Percentiles rank a stretch among this genome's conserved stretches.
Evolutionary conservation across 805 yeast genomes (phyloP).

Genomic region (Cyberlindnera bimundalis): DNA sequence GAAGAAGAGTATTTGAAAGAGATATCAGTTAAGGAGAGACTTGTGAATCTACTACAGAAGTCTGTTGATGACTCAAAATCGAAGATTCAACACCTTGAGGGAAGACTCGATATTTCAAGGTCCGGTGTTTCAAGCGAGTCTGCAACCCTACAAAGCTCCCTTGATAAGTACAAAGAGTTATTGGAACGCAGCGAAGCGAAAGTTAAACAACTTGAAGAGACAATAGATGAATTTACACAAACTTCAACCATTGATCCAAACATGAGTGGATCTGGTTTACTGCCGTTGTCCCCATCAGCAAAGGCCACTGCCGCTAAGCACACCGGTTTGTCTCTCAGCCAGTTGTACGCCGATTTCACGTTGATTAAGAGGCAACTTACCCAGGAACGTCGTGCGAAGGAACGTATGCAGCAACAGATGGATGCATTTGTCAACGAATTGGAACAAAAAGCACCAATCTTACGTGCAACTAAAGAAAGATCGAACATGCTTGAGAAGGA

Average conservation of each 20-base stretch:
- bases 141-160: constrained; percentile 51
- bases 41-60: constrained; percentile 53
- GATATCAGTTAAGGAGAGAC: constrained; percentile 57
- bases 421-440: constrained; percentile 71
- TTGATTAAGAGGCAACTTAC: constrained; percentile 62
- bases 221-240: constrained; percentile 41
- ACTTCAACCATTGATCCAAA: constrained; percentile 15
- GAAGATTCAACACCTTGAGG: constrained; percentile 54
- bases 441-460: constrained; percentile 73
- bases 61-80: constrained; percentile 47
- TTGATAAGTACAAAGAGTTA: constrained; percentile 51
- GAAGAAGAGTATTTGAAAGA: constrained; percentile 55
- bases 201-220: constrained; percentile 40
- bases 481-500: constrained; percentile 54
- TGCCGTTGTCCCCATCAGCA: constrained; percentile 53
- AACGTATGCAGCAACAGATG: constrained; percentile 64
- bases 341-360: constrained; percentile 61
- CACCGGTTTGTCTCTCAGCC: constrained; percentile 58
- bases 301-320: constrained; percentile 45
- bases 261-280: constrained; percentile 22
- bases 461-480: constrained; percentile 62
- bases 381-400: constrained; percentile 68
- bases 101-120: constrained; percentile 26
- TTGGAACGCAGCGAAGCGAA: constrained; percentile 43
- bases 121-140: constrained; percentile 46